Conservation (phyloP, 1,284 basidiomycete species). For the Psilocybe mexicana region DNA sequence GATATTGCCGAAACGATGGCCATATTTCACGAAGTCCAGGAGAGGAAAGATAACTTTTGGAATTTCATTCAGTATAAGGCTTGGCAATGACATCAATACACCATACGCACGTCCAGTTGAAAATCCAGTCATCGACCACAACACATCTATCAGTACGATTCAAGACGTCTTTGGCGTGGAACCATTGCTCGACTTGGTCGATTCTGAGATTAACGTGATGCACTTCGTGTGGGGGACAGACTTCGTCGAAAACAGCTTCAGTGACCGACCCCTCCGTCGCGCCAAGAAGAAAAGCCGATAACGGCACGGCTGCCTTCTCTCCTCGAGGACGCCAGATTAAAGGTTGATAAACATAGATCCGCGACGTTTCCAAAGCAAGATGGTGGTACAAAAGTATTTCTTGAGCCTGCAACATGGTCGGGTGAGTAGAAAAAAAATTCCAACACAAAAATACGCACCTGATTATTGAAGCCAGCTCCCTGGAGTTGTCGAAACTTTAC, state of each 20-base stretch:
- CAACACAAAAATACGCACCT: conserved; percentile 27
- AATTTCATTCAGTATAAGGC: background rate
- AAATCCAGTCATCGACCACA: conserved; percentile 42
- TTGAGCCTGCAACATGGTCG: conserved; percentile 35
- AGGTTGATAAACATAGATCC: conserved; percentile 44
- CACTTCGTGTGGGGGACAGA: conserved; percentile 37
- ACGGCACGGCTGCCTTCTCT: conserved; percentile 36
- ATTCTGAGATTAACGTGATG: conserved; percentile 33
- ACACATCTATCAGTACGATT: conserved; percentile 37
- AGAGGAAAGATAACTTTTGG: conserved; percentile 39
- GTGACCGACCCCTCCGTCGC: conserved; percentile 36
- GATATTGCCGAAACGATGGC: conserved; percentile 41
- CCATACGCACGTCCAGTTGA: conserved; percentile 40
- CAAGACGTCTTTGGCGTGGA: conserved; percentile 33
- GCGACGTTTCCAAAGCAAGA: conserved; percentile 36
- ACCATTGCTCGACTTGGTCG: conserved; percentile 33
- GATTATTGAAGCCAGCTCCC: conserved; percentile 48
- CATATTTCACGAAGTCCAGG: conserved; percentile 38
- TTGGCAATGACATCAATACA: background rate
- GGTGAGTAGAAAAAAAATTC: background rate
- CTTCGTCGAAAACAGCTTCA: conserved; percentile 35
- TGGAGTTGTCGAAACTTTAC: conserved; percentile 44
- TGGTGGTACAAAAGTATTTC: conserved; percentile 46
- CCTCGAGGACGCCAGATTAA: conserved; percentile 44
- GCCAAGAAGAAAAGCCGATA: conserved; percentile 42